Conservation (phyloP, 2,329 filamentous ascomycete species). For the Juglanconis oblonga region DNA sequence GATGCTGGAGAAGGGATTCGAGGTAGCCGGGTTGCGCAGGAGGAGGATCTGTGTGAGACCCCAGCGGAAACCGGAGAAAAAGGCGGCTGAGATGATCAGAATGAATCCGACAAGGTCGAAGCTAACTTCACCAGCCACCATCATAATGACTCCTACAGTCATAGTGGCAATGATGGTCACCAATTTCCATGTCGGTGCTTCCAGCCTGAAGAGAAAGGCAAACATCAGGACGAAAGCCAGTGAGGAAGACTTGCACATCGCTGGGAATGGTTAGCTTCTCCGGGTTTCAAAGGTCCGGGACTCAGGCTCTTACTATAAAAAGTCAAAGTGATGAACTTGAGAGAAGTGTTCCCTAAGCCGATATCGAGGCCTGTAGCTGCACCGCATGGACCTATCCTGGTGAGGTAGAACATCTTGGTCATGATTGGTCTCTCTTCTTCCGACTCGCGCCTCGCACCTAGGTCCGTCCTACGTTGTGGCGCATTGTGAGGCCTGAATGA, state of each 20-base stretch:
- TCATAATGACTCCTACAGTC: constrained; percentile 92
- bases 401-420: constrained; percentile 88
- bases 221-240: constrained; percentile 94
- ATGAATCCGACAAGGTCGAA: constrained; percentile 86
- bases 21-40: constrained; percentile 88
- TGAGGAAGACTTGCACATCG: constrained; percentile 98
- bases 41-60: constrained; percentile 96
- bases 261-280: constrained; percentile 36
- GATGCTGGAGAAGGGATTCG: constrained; percentile 94
- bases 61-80: constrained; percentile 97
- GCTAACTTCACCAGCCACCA: constrained; percentile 92
- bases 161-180: constrained; percentile 86
- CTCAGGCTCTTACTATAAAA: constrained; percentile 71
- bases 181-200: constrained; percentile 80
- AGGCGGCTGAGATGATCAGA: constrained; percentile 88
- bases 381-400: constrained; percentile 87
- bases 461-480: constrained; percentile 39
- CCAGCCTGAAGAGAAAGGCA: constrained; percentile 89
- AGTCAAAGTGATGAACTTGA: constrained; percentile 94
- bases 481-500: constrained; percentile 67
- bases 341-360: constrained; percentile 89
- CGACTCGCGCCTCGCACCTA: constrained; percentile 33
- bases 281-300: neutral
- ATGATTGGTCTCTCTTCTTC: constrained; percentile 64
- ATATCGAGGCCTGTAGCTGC: constrained; percentile 93